Evolutionary conservation across 176 grass and related monocot species (phyloP).

Genomic region (Elymus sibiricus): DNA sequence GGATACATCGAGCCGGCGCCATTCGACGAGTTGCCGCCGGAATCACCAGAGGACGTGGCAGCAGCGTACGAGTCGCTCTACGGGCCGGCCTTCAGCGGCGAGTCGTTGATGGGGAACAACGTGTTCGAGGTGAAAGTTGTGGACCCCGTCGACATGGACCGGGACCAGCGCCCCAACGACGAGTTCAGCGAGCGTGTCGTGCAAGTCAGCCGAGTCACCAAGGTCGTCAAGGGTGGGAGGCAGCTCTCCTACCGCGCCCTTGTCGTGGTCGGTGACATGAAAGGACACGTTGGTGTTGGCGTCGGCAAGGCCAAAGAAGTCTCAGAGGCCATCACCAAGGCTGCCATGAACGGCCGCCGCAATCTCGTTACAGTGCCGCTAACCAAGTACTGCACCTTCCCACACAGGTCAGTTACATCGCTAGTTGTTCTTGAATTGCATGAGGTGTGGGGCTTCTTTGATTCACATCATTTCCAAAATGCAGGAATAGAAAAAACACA

Average conservation of each 20-base stretch:
- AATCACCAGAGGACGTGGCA: conserved; percentile 60
- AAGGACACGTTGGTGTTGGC: conserved; percentile 72
- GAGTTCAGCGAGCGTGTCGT: conserved; percentile 83
- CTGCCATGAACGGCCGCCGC: conserved; percentile 61
- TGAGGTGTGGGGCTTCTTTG: background rate
- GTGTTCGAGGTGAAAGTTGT: conserved; percentile 60
- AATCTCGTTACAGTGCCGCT: conserved; percentile 86
- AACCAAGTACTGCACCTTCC: conserved; percentile 84
- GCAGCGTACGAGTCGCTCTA: conserved; percentile 70
- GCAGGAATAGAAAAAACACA: background rate
- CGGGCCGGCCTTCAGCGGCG: conserved; percentile 81
- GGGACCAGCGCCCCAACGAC: conserved; percentile 60
- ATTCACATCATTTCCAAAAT: background rate
- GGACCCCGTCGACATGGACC: conserved; percentile 59
- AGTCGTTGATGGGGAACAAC: conserved; percentile 58
- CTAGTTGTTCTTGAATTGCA: conserved; percentile 9
- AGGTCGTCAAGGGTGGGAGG: conserved; percentile 89
- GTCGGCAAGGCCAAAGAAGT: conserved; percentile 91
- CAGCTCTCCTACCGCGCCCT: conserved; percentile 79
- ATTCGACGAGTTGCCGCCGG: conserved; percentile 69
- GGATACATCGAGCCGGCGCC: conserved; percentile 61
- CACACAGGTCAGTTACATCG: conserved; percentile 64
- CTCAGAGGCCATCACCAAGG: conserved; percentile 75
- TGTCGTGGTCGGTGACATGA: conserved; percentile 81
- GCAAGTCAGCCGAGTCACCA: conserved; percentile 79